These are phyloP conservation scores for Solanum pinnatisectum DNA, from an alignment of 257 asterid genomes.

Conservation along the genomic window DNA sequence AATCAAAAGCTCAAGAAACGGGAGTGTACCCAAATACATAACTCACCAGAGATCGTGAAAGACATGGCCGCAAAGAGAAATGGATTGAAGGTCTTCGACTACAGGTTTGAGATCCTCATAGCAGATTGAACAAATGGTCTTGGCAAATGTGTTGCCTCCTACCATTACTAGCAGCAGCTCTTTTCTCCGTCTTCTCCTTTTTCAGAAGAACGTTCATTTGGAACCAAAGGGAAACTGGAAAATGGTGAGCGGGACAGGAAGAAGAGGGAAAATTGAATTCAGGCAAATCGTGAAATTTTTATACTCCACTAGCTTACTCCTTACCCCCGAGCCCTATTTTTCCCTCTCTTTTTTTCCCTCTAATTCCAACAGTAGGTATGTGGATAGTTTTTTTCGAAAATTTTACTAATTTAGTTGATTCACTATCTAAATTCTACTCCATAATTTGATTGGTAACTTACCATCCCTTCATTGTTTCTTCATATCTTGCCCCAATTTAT, in stretches of 20 bases:
- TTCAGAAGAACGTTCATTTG: not conserved
- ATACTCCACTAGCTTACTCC: too few relatives aligned
- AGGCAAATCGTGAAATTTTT: not conserved
- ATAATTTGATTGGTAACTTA: too few relatives aligned
- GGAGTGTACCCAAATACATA: not conserved
- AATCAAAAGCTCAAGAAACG: not conserved
- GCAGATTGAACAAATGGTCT: conserved; percentile 88
- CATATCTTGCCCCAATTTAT: too few relatives aligned
- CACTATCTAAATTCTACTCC: accelerated
- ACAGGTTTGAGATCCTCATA: conserved; percentile 90
- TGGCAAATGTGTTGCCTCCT: conserved; percentile 38
- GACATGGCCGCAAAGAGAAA: conserved; percentile 91
- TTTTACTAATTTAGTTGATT: not conserved
- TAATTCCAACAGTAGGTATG: not conserved
- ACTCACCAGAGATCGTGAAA: conserved; percentile 95
- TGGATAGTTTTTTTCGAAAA: too few relatives aligned
- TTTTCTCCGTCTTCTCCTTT: not conserved
- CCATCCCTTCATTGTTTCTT: accelerated
- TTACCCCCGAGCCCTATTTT: not conserved
- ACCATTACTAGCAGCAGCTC: conserved; percentile 17
- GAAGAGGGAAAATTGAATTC: not conserved
- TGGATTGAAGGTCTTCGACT: conserved; percentile 76
- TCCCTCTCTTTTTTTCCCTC: not conserved
- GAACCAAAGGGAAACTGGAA: not conserved
- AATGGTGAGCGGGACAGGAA: not conserved